Percentiles rank a stretch among this genome's conserved stretches.
Conservation (phyloP, 768 basidiomycete genomes). For the Filobasidium floriforme region DNA sequence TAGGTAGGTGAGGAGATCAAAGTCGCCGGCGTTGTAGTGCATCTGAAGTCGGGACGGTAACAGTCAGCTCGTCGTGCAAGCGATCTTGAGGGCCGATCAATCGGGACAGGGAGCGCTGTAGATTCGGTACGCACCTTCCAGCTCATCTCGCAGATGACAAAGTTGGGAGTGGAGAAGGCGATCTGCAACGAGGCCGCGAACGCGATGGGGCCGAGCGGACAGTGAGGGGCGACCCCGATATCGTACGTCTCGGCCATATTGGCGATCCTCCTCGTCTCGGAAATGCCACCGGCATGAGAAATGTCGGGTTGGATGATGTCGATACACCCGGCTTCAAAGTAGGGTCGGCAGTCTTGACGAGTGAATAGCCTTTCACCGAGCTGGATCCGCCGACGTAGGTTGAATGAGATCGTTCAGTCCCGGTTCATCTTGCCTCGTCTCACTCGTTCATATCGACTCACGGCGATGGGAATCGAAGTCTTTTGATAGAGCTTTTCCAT, state of each 20-base stretch:
- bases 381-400: constrained; percentile 4
- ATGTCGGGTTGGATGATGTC: constrained; percentile 67
- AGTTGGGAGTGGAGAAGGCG: constrained; percentile 56
- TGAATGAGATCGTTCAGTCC: background rate
- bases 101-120: no score
- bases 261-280: constrained; percentile 56
- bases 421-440: no score
- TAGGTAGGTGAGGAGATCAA: constrained; percentile 59
- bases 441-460: constrained; percentile 43
- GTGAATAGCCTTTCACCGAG: constrained; percentile 56
- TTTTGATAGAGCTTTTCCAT: constrained; percentile 55
- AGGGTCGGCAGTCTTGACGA: constrained; percentile 58
- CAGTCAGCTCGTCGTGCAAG: background rate
- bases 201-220: constrained; percentile 62
- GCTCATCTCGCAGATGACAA: constrained; percentile 44
- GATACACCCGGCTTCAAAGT: constrained; percentile 58
- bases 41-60: constrained; percentile 49
- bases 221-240: constrained; percentile 60
- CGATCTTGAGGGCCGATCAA: no score
- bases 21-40: constrained; percentile 55
- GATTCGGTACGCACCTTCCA: constrained; percentile 33
- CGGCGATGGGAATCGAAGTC: constrained; percentile 57
- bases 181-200: constrained; percentile 64
- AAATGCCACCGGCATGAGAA: constrained; percentile 51
- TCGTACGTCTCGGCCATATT: constrained; percentile 60